These are phyloP conservation scores for Suillus subalutaceus DNA, from an alignment of 768 basidiomycete genomes.

Conservation along the genomic window DNA sequence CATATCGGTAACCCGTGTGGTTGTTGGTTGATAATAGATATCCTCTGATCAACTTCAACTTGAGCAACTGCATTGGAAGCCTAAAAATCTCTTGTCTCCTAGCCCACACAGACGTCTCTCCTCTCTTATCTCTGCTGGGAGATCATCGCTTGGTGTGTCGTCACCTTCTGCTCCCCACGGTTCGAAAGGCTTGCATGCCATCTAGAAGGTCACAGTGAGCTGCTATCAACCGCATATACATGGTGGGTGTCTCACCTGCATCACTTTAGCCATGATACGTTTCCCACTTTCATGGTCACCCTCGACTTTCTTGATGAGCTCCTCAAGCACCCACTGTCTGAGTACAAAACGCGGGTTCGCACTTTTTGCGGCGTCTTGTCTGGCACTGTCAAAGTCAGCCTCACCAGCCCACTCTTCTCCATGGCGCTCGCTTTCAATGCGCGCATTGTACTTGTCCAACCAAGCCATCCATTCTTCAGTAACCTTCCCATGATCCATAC, in stretches of 20 bases:
- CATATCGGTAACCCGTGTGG: not conserved
- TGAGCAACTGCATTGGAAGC: slow-evolving; percentile 94
- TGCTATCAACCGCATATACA: not conserved
- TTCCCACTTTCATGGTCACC: slow-evolving; percentile 63
- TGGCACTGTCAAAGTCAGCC: slow-evolving; percentile 45
- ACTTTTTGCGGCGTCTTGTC: slow-evolving; percentile 51
- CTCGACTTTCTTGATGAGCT: slow-evolving; percentile 75
- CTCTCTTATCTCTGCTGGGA: slow-evolving; percentile 63
- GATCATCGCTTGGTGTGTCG: slow-evolving; percentile 42
- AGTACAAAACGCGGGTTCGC: slow-evolving; percentile 92
- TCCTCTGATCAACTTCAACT: slow-evolving; percentile 47
- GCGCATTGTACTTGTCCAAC: slow-evolving; percentile 62
- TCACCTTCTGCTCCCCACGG: slow-evolving; percentile 81
- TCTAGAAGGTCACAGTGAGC: slow-evolving; percentile 45
- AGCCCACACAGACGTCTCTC: slow-evolving; percentile 79
- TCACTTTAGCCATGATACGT: slow-evolving; percentile 73
- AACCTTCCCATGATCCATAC: slow-evolving; percentile 47
- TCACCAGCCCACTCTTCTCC: slow-evolving; percentile 45
- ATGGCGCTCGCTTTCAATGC: slow-evolving; percentile 54
- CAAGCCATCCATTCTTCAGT: slow-evolving; percentile 59
- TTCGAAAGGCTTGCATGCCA: slow-evolving; percentile 86
- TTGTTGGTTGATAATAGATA: not conserved
- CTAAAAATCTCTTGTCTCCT: slow-evolving; percentile 75
- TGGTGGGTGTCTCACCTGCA: slow-evolving; percentile 59
- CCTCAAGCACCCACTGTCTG: slow-evolving; percentile 95